Evolutionary conservation across 1,284 basidiomycete genomes (phyloP).

Genomic region (Boletellus sp.): DNA sequence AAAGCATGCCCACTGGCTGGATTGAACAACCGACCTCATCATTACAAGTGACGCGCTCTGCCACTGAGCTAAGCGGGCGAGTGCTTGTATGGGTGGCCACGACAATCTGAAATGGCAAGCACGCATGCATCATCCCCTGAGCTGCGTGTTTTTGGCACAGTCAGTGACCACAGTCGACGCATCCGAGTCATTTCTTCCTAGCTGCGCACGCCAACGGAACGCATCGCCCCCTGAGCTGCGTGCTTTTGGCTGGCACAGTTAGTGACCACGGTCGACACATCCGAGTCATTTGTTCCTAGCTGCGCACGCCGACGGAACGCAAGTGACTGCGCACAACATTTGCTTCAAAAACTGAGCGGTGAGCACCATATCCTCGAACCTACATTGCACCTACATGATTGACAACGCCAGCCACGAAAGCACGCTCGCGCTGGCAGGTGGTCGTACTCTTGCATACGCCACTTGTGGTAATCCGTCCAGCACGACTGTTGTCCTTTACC

Average conservation of each 20-base stretch:
- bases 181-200: neutral
- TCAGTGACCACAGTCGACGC: too few species aligned
- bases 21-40: conserved; percentile 56
- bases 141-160: too few species aligned
- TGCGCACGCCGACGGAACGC: neutral
- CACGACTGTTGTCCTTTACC: conserved; percentile 46
- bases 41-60: conserved; percentile 36
- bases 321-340: neutral
- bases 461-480: conserved; percentile 46
- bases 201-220: conserved; percentile 2
- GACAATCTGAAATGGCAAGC: too few species aligned
- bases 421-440: conserved; percentile 36
- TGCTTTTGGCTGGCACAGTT: too few species aligned
- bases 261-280: too few species aligned
- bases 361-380: neutral
- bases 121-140: too few species aligned
- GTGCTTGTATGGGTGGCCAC: neutral
- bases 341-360: neutral
- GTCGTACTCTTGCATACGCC: conserved; percentile 50
- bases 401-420: conserved; percentile 30
- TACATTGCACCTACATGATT: neutral
- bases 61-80: conserved; percentile 57
- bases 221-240: neutral
- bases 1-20: conserved; percentile 45
- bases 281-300: neutral